Base-by-base conservation (phyloP, 768 basidiomycete genomes). In the Kwoniella dejecticola region DNA sequence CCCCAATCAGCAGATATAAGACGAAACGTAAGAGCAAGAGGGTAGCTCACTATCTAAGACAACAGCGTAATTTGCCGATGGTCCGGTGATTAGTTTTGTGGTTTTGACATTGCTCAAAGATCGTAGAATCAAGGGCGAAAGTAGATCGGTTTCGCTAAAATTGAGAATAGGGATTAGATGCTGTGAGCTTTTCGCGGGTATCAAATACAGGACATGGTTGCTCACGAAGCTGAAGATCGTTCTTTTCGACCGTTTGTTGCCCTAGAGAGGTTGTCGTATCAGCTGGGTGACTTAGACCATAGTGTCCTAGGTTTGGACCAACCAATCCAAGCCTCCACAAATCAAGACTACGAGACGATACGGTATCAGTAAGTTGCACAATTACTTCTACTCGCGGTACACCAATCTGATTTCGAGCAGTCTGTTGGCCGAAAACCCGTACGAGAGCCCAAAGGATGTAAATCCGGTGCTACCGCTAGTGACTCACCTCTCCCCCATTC, bases 291-390 rank as follows among this genome's bases (percentile, higher is more conserved):
- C n/a, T n/a, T n/a, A n/a, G n/a, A n/a, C n/a, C n/a, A n/a, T n/a
- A n/a, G n/a, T n/a, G n/a, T n/a, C n/a, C n/a, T n/a, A n/a, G n/a
- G n/a, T n/a, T 12, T 53, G 66, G 66, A 82, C 86, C 75, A 75
- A 92, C 90, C 91, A 92, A 80, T 90, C 88, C 23, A 88, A 90
- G 52, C 91, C 91, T 54, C 91, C 91, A 71, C 87, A 89, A 67
- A 93, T 87, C 67, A 91, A 79, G 40, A 91, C 91, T 94, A 31
- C n/a, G 15, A 26, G 4, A 17, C 5, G n/a, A 15, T 19, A 15
- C 23, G 48, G 33, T 36, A 30, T 7, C 8, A 19, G 48, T 13
- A 29, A 27, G 47, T 30, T 56, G 24, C n/a, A 19, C 52, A n/a
- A n/a, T n/a, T n/a, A n/a, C n/a, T n/a, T n/a, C n/a, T n/a, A n/a